Base-by-base conservation (phyloP, 768 basidiomycete genomes). In the Suillus discolor region DNA sequence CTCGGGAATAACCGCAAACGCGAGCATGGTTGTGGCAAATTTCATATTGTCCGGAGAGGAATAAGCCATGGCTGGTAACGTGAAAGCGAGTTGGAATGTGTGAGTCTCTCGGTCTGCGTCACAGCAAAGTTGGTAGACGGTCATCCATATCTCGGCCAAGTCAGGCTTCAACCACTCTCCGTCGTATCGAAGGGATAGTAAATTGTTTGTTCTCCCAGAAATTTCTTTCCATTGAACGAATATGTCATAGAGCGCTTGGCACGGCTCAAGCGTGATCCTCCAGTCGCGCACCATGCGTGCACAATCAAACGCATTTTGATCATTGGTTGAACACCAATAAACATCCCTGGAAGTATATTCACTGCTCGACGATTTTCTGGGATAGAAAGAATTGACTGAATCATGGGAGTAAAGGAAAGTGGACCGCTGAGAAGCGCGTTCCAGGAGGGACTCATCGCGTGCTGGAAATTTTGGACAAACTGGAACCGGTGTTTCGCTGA, bases 51-150 rank as follows among this genome's bases (percentile, higher is more conserved):
- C 9, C 0, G 73, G 61, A 11, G 73, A 73, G 3, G 60, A 65
- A 62, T 78, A 79, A 15, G 62, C 73, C 69, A 79, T 70, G 9
- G 75, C 71, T 28, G 76, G 66, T 12, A 78, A 69, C 3, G 71
- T 70, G 61, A 79, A 79, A n/a, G 70, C 62, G 28, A 79, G 39
- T 57, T 65, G 65, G 53, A 64, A 73, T 8, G 65, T 67, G 51
- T 65, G 47, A 31, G 66, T 41, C 34, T 49, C 18, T 31, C 31
- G 47, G 23, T 62, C 13, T 38, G 62, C 57, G 16, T 18, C 20
- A 28, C 72, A 69, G 45, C 70, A 74, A n/a, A 67, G 45, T 39
- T 75, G 60, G 34, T 76, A 78, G 1, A 73, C 38, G 13, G 71
- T 65, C 25, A 79, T 62, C 71, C 75, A 78, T 2, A 57, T 67